These are phyloP conservation scores for Aureobasidium sp. DNA, from an alignment of 2,329 filamentous ascomycete genomes.

Conservation along the genomic window DNA sequence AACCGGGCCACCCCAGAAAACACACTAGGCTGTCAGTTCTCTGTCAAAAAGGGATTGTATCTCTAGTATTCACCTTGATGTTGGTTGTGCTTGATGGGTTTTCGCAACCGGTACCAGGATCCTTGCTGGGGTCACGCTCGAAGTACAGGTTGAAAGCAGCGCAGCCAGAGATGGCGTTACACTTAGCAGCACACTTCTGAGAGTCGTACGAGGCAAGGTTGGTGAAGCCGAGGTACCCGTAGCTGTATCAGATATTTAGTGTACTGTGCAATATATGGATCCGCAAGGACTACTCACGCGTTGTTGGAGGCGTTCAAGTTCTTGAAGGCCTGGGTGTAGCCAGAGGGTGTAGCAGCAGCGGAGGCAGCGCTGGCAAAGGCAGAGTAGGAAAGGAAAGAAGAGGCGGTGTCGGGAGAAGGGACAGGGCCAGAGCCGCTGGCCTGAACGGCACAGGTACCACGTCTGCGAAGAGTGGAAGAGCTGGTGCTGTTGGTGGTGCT, in stretches of 20 bases:
- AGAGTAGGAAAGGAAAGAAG: conserved; percentile 20
- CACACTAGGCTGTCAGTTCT: conserved; percentile 4
- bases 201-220: conserved; percentile 25
- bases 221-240: conserved; percentile 23
- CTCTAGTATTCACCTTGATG: conserved; percentile 16
- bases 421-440: conserved; percentile 16
- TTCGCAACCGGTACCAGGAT: conserved; percentile 24
- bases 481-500: conserved; percentile 9
- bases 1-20: conserved; percentile 16
- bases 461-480: not conserved
- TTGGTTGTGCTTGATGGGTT: conserved; percentile 28
- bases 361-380: conserved; percentile 18
- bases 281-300: not conserved
- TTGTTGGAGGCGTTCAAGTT: conserved; percentile 17
- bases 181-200: conserved; percentile 21
- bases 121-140: conserved; percentile 27
- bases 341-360: conserved; percentile 19
- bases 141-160: conserved; percentile 28
- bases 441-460: conserved; percentile 7
- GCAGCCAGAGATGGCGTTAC: conserved; percentile 23
- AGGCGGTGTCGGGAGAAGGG: conserved; percentile 25
- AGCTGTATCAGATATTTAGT: conserved; percentile 3
- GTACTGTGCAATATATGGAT: not conserved
- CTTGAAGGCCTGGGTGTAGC: conserved; percentile 21
- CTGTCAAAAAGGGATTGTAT: conserved; percentile 1